Evolutionary conservation across 177 flowering plant genomes (phyloP), one percentile per base, ranked within the genome.

Genomic region (Vitis hybrid): DNA sequence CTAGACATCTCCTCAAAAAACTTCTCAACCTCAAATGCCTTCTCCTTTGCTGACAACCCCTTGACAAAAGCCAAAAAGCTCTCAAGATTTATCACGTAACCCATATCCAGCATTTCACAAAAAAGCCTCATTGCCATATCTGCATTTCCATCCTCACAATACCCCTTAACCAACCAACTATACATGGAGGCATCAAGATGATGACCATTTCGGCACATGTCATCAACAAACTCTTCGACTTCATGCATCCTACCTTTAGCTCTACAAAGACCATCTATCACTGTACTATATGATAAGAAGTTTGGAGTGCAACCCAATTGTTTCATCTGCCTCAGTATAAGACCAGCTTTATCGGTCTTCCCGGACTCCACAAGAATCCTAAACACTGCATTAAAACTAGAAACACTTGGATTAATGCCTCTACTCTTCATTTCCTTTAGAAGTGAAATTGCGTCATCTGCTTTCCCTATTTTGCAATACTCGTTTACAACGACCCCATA

Each of bases 401-500:
- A 74, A 67, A 78, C 71, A 68, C 64, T 68, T 4, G 86, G 86
- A 19, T 26, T 74, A 7, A 88, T 49, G 16, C 79, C 87, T 69
- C 71, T 71, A 8, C 12, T 49, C 59, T 51, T 74, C 88, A 88
- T 86, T 65, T 82, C 83, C 62, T 70, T 74, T 33, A 88, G 33
- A 57, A 86, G 74, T 16, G 62, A 58, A 60, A 85, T 66, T 5
- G 85, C 89, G 19, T 78, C 79, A 16, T 51, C 57, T 9, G 78
- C 60, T 63, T 72, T 71, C 58, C 82, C 68, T 31, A 70, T 21
- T 64, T 78, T 82, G 76, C 87, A 83, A 19, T 63, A 84, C 71
- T 76, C 91, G 31, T 80, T 81, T 12, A 86, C 58, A 26, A 88
- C 60, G 31, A 82, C 77, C 6, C 65, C 78, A 49, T 81, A 84